These are phyloP conservation scores for Coleophoma cylindrospora DNA, from an alignment of 2,329 filamentous ascomycete species.

Conservation along the genomic window DNA sequence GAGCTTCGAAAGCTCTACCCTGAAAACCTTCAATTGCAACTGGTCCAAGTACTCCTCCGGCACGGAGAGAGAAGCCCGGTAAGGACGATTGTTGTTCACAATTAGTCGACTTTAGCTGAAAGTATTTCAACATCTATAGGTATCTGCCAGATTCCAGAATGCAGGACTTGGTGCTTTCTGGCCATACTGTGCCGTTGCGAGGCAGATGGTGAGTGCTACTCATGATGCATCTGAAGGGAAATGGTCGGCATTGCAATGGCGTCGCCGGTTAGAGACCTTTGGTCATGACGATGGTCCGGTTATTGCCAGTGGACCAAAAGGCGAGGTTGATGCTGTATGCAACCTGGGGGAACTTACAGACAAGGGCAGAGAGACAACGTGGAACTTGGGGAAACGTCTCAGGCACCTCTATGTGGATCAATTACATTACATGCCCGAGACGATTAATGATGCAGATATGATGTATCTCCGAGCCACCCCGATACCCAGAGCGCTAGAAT, in stretches of 20 bases:
- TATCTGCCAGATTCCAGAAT: conserved; percentile 84
- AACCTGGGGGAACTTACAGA: conserved; percentile 74
- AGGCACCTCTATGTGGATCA: conserved; percentile 71
- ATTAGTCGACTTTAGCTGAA: no score
- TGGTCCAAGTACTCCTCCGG: conserved; percentile 82
- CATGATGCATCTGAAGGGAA: conserved; percentile 40
- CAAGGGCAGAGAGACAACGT: conserved; percentile 66
- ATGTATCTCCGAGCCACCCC: conserved; percentile 73
- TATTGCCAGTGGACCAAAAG: conserved; percentile 60
- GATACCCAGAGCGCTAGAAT: conserved; percentile 71
- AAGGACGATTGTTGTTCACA: no score
- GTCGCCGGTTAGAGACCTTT: conserved; percentile 79
- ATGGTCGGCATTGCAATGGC: conserved; percentile 42
- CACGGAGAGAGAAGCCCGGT: conserved; percentile 78
- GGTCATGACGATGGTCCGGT: conserved; percentile 64
- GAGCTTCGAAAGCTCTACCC: conserved; percentile 84
- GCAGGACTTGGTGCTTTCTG: conserved; percentile 65
- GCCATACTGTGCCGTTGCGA: conserved; percentile 83
- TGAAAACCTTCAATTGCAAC: conserved; percentile 69
- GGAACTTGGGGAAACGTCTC: conserved; percentile 61
- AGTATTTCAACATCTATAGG: no score
- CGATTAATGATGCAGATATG: conserved; percentile 48
- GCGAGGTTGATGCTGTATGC: conserved; percentile 77
- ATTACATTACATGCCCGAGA: conserved; percentile 62
- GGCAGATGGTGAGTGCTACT: conserved; percentile 61